Percentiles rank a stretch among this genome's conserved stretches.
phyloP scores from a whole-genome alignment of 2,329 filamentous ascomycete species.

The Colletotrichum tofieldiae region DNA sequence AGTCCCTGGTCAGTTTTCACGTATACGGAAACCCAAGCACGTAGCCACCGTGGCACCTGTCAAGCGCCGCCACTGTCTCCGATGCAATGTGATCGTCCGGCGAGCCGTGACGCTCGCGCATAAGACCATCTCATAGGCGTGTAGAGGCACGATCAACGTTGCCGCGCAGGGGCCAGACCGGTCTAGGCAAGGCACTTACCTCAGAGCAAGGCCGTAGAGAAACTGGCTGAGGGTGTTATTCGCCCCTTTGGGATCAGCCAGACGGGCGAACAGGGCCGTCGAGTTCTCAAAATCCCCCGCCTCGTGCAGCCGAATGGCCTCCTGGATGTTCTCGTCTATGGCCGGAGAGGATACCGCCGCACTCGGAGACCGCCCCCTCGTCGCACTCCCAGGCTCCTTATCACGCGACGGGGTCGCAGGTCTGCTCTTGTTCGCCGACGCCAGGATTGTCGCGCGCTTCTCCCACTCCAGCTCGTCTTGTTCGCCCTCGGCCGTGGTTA shows the following conservation, averaged over 20 bases:
- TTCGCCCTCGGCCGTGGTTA: conserved; percentile 61
- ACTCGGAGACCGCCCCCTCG: conserved; percentile 42
- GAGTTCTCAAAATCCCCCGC: conserved; percentile 83
- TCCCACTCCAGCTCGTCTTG: conserved; percentile 87
- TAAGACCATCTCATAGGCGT: not conserved
- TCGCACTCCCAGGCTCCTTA: conserved; percentile 20
- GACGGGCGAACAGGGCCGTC: conserved; percentile 85
- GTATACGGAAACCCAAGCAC: conserved; percentile 20
- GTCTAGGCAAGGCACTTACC: conserved; percentile 67
- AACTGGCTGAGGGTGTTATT: conserved; percentile 98
- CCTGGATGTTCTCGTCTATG: conserved; percentile 84
- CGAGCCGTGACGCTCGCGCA: conserved; percentile 20
- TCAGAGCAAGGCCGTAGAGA: conserved; percentile 90
- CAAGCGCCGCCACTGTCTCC: not conserved
- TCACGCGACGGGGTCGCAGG: conserved; percentile 56
- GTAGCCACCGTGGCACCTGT: conserved; percentile 19
- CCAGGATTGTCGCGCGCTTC: conserved; percentile 90
- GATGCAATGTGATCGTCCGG: conserved; percentile 18
- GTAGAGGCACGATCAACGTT: conserved; percentile 19
- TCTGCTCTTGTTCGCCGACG: conserved; percentile 71
- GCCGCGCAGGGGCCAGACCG: conserved; percentile 20
- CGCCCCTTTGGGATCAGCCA: conserved; percentile 86
- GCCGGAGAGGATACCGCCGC: conserved; percentile 63
- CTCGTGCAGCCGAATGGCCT: conserved; percentile 96
- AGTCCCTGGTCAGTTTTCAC: conserved; percentile 16